These are phyloP conservation scores for Epichloe sp. DNA, from an alignment of 2,329 filamentous ascomycete species.

Conservation along the genomic window DNA sequence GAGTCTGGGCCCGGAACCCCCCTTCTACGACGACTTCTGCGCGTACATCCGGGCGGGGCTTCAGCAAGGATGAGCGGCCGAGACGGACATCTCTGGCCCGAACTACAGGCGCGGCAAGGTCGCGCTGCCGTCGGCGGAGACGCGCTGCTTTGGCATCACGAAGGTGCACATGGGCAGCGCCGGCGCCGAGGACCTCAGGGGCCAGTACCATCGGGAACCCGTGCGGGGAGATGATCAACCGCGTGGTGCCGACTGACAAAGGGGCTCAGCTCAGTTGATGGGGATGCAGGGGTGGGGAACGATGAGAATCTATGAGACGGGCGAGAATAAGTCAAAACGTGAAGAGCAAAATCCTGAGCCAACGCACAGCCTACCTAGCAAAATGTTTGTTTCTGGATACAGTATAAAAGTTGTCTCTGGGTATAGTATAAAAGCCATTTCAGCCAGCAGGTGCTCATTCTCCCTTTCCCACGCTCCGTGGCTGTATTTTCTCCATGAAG, in stretches of 20 bases:
- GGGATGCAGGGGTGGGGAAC: conserved; percentile 34
- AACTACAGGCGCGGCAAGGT: conserved; percentile 36
- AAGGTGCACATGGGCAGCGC: conserved; percentile 41
- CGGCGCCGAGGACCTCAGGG: conserved; percentile 29
- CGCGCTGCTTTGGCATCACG: conserved; percentile 40
- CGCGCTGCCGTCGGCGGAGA: conserved; percentile 29
- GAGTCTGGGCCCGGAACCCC: conserved; percentile 29
- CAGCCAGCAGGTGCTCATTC: too few species aligned
- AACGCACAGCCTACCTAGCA: too few species aligned
- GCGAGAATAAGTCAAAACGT: too few species aligned
- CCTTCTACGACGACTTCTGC: conserved; percentile 30
- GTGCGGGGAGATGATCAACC: conserved; percentile 42
- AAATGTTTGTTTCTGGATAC: too few species aligned
- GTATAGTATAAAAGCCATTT: too few species aligned
- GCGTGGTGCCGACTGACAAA: conserved; percentile 36
- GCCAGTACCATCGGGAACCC: conserved; percentile 41
- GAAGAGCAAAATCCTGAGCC: too few species aligned
- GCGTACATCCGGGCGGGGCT: conserved; percentile 24
- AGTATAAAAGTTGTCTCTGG: too few species aligned
- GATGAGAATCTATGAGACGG: too few species aligned
- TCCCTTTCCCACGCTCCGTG: too few species aligned
- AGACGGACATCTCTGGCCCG: conserved; percentile 27
- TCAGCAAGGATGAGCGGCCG: conserved; percentile 33
- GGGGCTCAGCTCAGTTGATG: conserved; percentile 30
- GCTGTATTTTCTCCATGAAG: too few species aligned